phyloP scores from a whole-genome alignment of 345 rosid genomes.

The Anacardium occidentale region DNA sequence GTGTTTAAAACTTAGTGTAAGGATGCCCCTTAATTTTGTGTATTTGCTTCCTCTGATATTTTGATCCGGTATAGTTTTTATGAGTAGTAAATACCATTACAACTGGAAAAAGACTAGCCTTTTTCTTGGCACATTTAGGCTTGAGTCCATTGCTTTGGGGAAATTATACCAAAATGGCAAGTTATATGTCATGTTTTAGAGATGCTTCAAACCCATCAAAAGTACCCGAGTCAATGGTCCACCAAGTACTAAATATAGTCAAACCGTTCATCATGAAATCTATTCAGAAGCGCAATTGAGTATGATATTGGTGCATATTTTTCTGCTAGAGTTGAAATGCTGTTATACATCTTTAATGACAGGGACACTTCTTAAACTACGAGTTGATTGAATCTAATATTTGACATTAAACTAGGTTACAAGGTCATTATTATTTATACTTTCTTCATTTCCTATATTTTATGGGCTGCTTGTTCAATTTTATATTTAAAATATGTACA shows the following conservation, averaged over 20 bases:
- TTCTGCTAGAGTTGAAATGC: neutral
- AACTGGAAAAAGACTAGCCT: neutral
- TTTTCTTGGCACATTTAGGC: neutral
- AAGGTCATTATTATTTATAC: neutral
- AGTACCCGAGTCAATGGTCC: neutral
- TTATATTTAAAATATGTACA: slow-evolving; percentile 1
- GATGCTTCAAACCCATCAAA: neutral
- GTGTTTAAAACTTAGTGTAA: neutral
- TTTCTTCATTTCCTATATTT: neutral
- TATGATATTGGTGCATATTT: neutral
- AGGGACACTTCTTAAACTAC: neutral
- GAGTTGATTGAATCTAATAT: neutral
- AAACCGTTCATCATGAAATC: neutral
- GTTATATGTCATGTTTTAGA: neutral
- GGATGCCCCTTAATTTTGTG: slow-evolving; percentile 4
- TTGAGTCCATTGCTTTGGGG: neutral
- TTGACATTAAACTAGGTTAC: neutral
- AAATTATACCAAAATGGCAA: neutral
- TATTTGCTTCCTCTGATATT: neutral
- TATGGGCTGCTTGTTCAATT: neutral
- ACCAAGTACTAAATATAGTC: neutral
- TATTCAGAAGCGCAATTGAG: neutral
- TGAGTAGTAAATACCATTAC: neutral
- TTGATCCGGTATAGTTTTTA: neutral
- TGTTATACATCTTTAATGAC: neutral